Conservation (phyloP, 192 early-diverging fungal genomes). For the Polychytrium aggregatum region DNA sequence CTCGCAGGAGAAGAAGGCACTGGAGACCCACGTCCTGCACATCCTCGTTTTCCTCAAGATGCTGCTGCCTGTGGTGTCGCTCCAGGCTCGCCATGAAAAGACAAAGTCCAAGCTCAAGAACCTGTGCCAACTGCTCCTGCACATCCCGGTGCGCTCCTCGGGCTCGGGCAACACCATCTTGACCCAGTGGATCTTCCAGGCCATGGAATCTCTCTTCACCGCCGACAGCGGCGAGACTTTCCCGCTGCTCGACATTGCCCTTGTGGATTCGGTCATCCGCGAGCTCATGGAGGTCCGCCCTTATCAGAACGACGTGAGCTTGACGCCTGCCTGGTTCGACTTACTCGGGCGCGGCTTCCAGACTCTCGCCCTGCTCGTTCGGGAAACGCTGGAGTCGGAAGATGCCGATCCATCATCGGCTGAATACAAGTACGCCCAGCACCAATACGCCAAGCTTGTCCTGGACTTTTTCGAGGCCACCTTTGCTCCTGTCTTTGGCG, state of each 20-base stretch:
- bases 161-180: conserved; percentile 54
- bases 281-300: conserved; percentile 54
- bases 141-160: conserved; percentile 60
- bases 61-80: conserved; percentile 25
- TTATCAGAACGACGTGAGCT: conserved; percentile 65
- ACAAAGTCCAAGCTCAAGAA: conserved; percentile 17
- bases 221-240: conserved; percentile 26
- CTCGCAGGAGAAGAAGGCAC: conserved; percentile 15
- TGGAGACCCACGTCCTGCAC: conserved; percentile 37
- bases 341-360: conserved; percentile 65
- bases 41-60: conserved; percentile 60
- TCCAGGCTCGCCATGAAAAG: conserved; percentile 32
- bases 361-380: conserved; percentile 46
- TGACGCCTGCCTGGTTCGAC: conserved; percentile 75
- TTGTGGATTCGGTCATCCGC: conserved; percentile 20
- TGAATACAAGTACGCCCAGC: conserved; percentile 13
- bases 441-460: conserved; percentile 27
- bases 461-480: conserved; percentile 14
- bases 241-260: conserved; percentile 13
- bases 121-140: conserved; percentile 63
- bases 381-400: conserved; percentile 7
- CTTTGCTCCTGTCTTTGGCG: conserved; percentile 19
- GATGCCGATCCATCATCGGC: conserved; percentile 3
- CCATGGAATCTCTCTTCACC: conserved; percentile 52
- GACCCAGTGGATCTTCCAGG: conserved; percentile 66